phyloP scores from a whole-genome alignment of 306 rosid genomes.

The Lathyrus tuberosus region DNA sequence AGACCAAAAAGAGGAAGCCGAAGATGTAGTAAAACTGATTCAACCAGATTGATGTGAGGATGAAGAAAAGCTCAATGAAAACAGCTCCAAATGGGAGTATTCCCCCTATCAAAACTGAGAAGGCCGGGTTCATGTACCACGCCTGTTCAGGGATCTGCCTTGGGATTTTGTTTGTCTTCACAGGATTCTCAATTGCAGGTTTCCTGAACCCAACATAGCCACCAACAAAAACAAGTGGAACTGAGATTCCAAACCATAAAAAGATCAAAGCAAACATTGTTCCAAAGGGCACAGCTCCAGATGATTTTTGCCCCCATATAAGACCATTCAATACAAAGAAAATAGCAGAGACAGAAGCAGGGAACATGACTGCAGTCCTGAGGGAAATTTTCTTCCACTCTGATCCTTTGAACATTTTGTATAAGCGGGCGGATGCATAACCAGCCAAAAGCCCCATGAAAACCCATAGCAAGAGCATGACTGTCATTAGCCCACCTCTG shows the following conservation, averaged over 20 bases:
- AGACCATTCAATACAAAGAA: constrained; percentile 81
- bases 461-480: constrained; percentile 92
- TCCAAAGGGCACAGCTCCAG: constrained; percentile 98
- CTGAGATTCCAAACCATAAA: constrained; percentile 97
- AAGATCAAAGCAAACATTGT: constrained; percentile 97
- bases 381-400: constrained; percentile 93
- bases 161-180: constrained; percentile 96
- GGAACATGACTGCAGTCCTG: constrained; percentile 84
- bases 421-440: constrained; percentile 74
- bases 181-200: constrained; percentile 92
- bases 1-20: constrained; percentile 95
- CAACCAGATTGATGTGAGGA: constrained; percentile 97
- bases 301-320: constrained; percentile 96
- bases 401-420: constrained; percentile 89
- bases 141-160: constrained; percentile 98
- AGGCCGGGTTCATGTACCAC: constrained; percentile 94
- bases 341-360: constrained; percentile 67
- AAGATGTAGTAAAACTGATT: constrained; percentile 98
- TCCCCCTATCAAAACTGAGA: constrained; percentile 92
- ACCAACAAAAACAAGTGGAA: constrained; percentile 94
- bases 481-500: constrained; percentile 98
- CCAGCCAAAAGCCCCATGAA: constrained; percentile 98
- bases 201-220: constrained; percentile 91
- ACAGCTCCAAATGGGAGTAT: constrained; percentile 97
- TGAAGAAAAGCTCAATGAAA: constrained; percentile 95